These are phyloP conservation scores for Cadophora luteo-olivacea DNA, from an alignment of 2,329 filamentous ascomycete genomes.

Conservation along the genomic window DNA sequence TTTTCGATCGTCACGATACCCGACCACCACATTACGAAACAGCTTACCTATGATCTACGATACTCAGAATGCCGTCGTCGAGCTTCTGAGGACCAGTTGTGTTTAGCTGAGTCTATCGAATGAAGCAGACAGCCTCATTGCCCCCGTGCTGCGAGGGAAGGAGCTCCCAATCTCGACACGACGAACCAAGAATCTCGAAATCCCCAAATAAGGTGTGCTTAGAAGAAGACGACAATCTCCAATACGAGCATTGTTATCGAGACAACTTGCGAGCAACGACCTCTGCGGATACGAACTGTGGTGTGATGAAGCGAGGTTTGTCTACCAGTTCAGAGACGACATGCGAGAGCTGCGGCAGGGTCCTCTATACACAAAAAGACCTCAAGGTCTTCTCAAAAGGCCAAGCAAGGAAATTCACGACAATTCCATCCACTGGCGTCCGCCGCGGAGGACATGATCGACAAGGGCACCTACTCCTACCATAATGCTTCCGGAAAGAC, in stretches of 20 bases:
- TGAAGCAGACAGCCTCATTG: not conserved
- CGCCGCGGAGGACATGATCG: too few species aligned
- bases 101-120: not conserved
- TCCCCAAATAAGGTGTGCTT: not conserved
- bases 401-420: too few species aligned
- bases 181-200: not conserved
- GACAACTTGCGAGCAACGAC: not conserved
- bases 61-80: not conserved
- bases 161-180: not conserved
- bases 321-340: too few species aligned
- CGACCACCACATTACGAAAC: not conserved
- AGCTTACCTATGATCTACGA: not conserved
- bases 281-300: not conserved
- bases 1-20: not conserved
- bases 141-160: not conserved
- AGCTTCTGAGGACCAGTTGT: not conserved
- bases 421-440: too few species aligned
- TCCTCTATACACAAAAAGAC: too few species aligned
- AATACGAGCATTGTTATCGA: too few species aligned
- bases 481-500: too few species aligned
- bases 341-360: too few species aligned
- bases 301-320: too few species aligned
- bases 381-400: too few species aligned
- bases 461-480: too few species aligned
- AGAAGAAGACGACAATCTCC: not conserved